Evolutionary conservation across 192 early-diverging fungal species (phyloP), one percentile per base, ranked within the genome.

Genomic region (Phlyctochytrium planicorne): DNA sequence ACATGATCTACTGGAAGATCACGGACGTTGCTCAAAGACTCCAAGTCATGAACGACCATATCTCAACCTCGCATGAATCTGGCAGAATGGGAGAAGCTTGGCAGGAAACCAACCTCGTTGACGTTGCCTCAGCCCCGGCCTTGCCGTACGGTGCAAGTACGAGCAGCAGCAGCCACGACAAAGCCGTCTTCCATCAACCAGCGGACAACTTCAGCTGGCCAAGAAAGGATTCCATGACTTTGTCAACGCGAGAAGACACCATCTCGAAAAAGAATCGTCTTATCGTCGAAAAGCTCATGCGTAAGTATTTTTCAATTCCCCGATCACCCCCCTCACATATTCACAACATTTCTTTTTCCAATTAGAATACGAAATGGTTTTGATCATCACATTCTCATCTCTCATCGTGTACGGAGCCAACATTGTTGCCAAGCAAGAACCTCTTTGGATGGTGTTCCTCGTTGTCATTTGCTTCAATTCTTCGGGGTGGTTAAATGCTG

Each of bases 1-100:
- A 47, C 40, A 47, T 47, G 40, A 47, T 47, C 40, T 47, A 47
- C 40, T 47, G 40, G 40, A 47, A 47, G 20, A 47, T 47, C 40
- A 47, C 40, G 10, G 40, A 47, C 40, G 20, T 20, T 20, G 10
- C 6, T 14, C 40, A 20, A 6, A 6, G 40, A 6, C 40, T 47
- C 40, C 40, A 47, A 6, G 20, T 6, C 40, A 20, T 20, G 10
- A 47, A 47, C 40, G 40, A 47, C 40, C 40, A 6, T 20, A 47
- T 14, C 40, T 47, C 40, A 6, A 47, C 6, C 40, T 47, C 40
- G 10, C 40, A 47, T 20, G 40, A 20, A 6, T 14, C 40, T 20
- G 40, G 10, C 40, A 47, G n/a, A n/a, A n/a, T n/a, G n/a, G n/a
- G n/a, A 47, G 10, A 47, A 47, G 40, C 6, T 6, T 20, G 40